Conservation (phyloP, 129 eudicot species). For the Glebionis coronaria region DNA sequence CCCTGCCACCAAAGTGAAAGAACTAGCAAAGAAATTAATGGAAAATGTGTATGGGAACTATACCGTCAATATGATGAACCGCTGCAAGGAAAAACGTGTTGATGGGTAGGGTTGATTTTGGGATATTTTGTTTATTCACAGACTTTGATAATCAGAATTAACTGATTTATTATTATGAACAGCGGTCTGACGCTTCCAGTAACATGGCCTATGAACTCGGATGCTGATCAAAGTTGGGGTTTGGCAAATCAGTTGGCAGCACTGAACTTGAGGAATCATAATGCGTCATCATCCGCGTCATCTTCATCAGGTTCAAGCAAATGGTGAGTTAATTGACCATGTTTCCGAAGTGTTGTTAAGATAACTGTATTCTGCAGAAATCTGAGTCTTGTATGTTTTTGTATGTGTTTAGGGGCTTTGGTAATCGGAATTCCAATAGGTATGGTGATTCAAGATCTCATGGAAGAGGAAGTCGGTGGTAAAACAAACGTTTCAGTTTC, state of each 20-base stretch:
- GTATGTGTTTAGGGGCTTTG: conserved; percentile 21
- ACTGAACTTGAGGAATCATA: conserved; percentile 24
- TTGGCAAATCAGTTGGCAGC: conserved; percentile 32
- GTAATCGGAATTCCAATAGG: conserved; percentile 6
- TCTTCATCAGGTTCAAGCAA: conserved; percentile 12
- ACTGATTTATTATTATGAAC: conserved; percentile 1
- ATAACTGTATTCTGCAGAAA: not conserved
- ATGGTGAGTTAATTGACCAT: conserved; percentile 30
- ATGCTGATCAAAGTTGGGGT: conserved; percentile 23
- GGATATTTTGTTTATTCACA: not conserved
- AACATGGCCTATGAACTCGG: conserved; percentile 46
- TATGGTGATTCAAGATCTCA: conserved; percentile 19
- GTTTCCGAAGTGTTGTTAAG: not conserved
- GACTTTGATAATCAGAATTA: not conserved
- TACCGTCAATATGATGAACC: conserved; percentile 31
- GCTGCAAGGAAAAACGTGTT: conserved; percentile 36
- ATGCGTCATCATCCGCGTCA: conserved; percentile 8
- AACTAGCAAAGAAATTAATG: conserved; percentile 32
- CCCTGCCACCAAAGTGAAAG: conserved; percentile 33
- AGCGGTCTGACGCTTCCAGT: conserved; percentile 54
- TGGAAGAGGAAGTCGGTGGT: conserved; percentile 25
- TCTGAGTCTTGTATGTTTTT: conserved; percentile 1
- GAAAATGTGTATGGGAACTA: conserved; percentile 40
- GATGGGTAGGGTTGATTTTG: conserved; percentile 48
- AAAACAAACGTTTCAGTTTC: not conserved